Evolutionary conservation across 805 yeast species (phyloP), one percentile per base, ranked within the genome.

Genomic region (Sugiyamaella americana): DNA sequence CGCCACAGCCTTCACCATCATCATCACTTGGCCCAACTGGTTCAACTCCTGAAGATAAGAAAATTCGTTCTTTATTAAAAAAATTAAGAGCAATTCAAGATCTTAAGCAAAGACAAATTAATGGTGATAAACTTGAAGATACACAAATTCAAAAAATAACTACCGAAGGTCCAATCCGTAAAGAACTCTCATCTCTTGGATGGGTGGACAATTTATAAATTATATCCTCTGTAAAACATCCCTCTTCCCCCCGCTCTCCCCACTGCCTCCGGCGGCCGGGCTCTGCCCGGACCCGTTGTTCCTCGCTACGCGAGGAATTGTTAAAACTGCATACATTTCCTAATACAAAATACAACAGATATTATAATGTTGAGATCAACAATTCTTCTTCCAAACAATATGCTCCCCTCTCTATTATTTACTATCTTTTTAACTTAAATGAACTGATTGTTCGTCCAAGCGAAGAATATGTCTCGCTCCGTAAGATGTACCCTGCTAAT

Each of bases 41-140:
- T 17, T 21, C 22, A 5, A 45, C 40, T 22, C 48, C 48, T 37
- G 97, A 91, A 66, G 98, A 91, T 58, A 93, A 89, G 74, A 88
- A 89, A 68, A 82, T 87, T 53, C 78, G 98, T 64, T 80, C 93
- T 26, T 74, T 93, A 63, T 75, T 89, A 66, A 93, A 93, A 71
- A 93, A 93, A 68, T 75, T 91, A 53, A 78, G 98, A 61, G 97
- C 98, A n/a, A 93, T 93, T 57, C 95, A 89, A 65, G 80, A 80
- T 45, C 75, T 93, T 59, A 89, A 89, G 67, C 77, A 78, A 72
- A 86, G 91, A 64, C 88, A 86, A 68, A 84, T 83, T 5, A 72
- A 70, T 47, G 95, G 91, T 42, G 96, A 88, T 53, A 73, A 80
- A 51, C 75, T 93, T 56, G 98, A 93, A 68, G 95, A 83, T 58